Evolutionary conservation across 2,329 filamentous ascomycete genomes (phyloP).

Genomic region (Fusarium sp.): DNA sequence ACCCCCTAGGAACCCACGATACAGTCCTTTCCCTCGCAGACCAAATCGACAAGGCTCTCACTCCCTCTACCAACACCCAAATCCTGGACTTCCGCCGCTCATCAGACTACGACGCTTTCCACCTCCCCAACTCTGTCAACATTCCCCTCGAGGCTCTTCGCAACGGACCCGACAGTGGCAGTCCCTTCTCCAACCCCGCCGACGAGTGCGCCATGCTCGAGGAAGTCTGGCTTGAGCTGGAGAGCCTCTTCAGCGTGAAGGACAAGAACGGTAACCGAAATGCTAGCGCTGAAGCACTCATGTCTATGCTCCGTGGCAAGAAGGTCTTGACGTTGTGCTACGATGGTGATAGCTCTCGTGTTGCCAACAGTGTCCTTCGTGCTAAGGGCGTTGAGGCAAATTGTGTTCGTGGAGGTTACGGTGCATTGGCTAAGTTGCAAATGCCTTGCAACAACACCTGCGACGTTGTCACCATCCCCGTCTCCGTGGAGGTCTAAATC

Average conservation of each 20-base stretch:
- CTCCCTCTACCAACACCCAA: constrained; percentile 48
- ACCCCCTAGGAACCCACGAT: constrained; percentile 42
- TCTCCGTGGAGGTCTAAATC: constrained; percentile 43
- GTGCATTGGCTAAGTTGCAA: constrained; percentile 43
- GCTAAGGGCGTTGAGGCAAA: constrained; percentile 62
- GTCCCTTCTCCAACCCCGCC: constrained; percentile 57
- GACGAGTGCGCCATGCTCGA: constrained; percentile 58
- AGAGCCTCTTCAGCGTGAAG: constrained; percentile 55
- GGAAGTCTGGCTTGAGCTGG: constrained; percentile 61
- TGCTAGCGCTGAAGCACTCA: constrained; percentile 44
- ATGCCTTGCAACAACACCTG: constrained; percentile 45
- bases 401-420: constrained; percentile 58
- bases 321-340: constrained; percentile 63
- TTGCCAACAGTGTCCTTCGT: constrained; percentile 66
- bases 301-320: constrained; percentile 50
- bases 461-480: constrained; percentile 36
- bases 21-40: constrained; percentile 43
- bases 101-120: constrained; percentile 56
- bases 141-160: constrained; percentile 56
- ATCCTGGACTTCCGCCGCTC: constrained; percentile 59
- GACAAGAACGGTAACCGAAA: constrained; percentile 46
- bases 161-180: constrained; percentile 44
- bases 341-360: constrained; percentile 63
- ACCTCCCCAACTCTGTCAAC: constrained; percentile 60
- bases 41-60: constrained; percentile 45